Evolutionary conservation across 2,329 filamentous ascomycete species (phyloP).

Genomic region (Venturia asperata): DNA sequence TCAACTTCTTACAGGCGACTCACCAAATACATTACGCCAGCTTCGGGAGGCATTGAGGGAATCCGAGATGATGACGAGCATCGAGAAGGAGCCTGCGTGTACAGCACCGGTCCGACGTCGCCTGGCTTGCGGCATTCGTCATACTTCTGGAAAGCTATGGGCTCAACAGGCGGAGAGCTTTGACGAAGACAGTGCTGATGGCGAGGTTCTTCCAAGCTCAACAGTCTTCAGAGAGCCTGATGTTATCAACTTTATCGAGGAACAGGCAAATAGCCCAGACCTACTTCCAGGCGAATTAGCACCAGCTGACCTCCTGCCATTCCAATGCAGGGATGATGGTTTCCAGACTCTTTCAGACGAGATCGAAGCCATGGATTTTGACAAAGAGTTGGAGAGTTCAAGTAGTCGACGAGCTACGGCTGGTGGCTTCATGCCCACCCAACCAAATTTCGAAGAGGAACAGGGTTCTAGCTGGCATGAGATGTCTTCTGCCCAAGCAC

Average conservation of each 20-base stretch:
- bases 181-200: neutral
- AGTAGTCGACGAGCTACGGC: neutral
- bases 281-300: neutral
- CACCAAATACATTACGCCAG: constrained; percentile 31
- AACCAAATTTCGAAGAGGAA: neutral
- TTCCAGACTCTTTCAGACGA: constrained; percentile 9
- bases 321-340: neutral
- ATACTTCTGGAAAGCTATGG: constrained; percentile 9
- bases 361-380: constrained; percentile 2
- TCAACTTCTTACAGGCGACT: constrained; percentile 34
- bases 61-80: constrained; percentile 26
- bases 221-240: neutral
- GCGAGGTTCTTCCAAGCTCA: neutral
- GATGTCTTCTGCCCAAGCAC: neutral
- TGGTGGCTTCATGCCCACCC: neutral
- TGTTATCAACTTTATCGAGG: neutral
- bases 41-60: constrained; percentile 31
- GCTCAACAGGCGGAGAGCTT: constrained; percentile 7
- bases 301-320: too few species aligned
- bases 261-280: neutral
- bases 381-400: neutral
- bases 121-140: constrained; percentile 1
- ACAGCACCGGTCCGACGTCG: constrained; percentile 1
- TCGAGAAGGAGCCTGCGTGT: neutral
- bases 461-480: neutral